Conservation (phyloP, 805 yeast genomes). For the Ogataea polymorpha region DNA sequence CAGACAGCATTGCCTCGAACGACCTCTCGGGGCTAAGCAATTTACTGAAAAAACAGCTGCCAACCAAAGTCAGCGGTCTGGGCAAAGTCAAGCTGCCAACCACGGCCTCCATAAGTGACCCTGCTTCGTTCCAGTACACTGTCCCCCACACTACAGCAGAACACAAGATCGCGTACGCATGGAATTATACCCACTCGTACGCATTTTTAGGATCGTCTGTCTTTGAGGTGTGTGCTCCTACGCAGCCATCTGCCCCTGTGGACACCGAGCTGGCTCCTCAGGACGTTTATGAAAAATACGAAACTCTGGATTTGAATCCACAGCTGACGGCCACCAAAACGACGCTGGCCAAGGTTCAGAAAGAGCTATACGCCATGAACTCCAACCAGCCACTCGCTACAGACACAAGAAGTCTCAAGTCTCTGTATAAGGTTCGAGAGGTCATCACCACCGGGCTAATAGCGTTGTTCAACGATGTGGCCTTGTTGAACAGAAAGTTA, state of each 20-base stretch:
- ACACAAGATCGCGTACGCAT: slow-evolving; percentile 23
- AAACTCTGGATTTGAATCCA: neutral
- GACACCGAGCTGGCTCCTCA: neutral
- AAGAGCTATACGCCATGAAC: slow-evolving; percentile 2
- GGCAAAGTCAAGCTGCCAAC: slow-evolving; percentile 17
- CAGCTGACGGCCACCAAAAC: neutral
- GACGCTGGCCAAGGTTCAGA: slow-evolving; percentile 10
- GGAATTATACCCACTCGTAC: slow-evolving; percentile 23
- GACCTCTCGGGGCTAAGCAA: slow-evolving; percentile 17
- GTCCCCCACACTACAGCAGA: slow-evolving; percentile 14
- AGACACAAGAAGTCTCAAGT: slow-evolving; percentile 14
- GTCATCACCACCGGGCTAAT: slow-evolving; percentile 16
- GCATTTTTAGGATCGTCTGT: slow-evolving; percentile 12
- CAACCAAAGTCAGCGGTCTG: slow-evolving; percentile 20
- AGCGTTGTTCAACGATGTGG: slow-evolving; percentile 17
- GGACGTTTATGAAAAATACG: slow-evolving; percentile 3
- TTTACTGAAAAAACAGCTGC: slow-evolving; percentile 16
- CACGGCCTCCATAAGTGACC: neutral
- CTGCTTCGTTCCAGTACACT: neutral
- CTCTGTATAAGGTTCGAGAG: slow-evolving; percentile 18
- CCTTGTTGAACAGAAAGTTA: slow-evolving; percentile 18
- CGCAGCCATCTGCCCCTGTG: neutral
- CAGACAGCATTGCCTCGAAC: slow-evolving; percentile 15
- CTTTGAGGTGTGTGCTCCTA: slow-evolving; percentile 11
- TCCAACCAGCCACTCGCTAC: slow-evolving; percentile 12